Conservation (phyloP, 495 filamentous ascomycete species). For the Tricharina praecox region DNA sequence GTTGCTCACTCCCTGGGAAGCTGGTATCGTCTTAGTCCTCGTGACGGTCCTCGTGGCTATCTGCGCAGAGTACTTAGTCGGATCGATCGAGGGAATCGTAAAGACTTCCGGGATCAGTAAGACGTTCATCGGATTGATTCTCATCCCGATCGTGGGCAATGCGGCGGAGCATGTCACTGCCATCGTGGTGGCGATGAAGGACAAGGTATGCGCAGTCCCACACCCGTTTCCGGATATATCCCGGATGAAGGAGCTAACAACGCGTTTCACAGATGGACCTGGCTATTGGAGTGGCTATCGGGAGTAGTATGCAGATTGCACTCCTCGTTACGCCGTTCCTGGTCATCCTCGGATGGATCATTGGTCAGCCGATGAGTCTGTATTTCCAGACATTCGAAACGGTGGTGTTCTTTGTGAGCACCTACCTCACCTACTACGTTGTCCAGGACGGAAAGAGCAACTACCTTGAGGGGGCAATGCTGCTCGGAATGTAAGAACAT, state of each 20-base stretch:
- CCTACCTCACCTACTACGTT: conserved; percentile 79
- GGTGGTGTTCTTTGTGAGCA: conserved; percentile 77
- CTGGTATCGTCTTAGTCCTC: conserved; percentile 51
- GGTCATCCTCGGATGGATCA: conserved; percentile 84
- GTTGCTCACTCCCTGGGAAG: conserved; percentile 45
- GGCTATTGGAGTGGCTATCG: conserved; percentile 85
- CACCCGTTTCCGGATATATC: not conserved
- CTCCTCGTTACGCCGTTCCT: conserved; percentile 80
- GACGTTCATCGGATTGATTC: conserved; percentile 87
- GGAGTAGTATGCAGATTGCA: conserved; percentile 86
- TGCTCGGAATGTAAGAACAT: conserved; percentile 50
- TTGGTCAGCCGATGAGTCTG: conserved; percentile 67
- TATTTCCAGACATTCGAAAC: conserved; percentile 91
- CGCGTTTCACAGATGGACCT: conserved; percentile 54
- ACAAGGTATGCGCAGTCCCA: conserved; percentile 41
- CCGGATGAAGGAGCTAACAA: not conserved
- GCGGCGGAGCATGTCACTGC: conserved; percentile 95
- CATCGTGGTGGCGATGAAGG: conserved; percentile 73
- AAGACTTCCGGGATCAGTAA: conserved; percentile 72
- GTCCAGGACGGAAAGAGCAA: conserved; percentile 91
- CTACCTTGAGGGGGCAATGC: conserved; percentile 87
- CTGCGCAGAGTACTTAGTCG: conserved; percentile 86
- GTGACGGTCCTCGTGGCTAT: conserved; percentile 72
- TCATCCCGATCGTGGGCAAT: conserved; percentile 94
- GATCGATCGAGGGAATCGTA: conserved; percentile 80